Evolutionary conservation across 1,139 yeast genomes (phyloP).

Genomic region (Meyerozyma athensensis): DNA sequence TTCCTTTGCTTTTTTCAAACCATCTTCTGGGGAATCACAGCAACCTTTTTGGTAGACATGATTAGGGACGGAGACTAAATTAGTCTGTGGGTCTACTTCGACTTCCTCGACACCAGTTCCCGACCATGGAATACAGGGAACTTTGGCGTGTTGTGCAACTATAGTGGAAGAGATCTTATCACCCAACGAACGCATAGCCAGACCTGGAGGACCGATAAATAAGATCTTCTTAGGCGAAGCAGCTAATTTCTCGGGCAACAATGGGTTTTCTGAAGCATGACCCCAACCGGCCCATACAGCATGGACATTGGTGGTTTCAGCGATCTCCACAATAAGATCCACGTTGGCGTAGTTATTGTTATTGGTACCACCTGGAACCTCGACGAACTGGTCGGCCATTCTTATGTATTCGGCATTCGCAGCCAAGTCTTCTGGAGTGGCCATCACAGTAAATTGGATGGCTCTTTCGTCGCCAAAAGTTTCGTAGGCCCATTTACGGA

Average conservation of each 20-base stretch:
- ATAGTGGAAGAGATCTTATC: slow-evolving; percentile 96
- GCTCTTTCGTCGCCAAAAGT: slow-evolving; percentile 94
- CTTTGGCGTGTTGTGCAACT: slow-evolving; percentile 96
- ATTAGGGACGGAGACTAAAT: slow-evolving; percentile 85
- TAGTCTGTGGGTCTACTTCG: slow-evolving; percentile 56
- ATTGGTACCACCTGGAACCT: slow-evolving; percentile 98
- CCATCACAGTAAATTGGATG: slow-evolving; percentile 94
- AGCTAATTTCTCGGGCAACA: slow-evolving; percentile 88
- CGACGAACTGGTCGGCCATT: slow-evolving; percentile 98
- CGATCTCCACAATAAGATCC: slow-evolving; percentile 92
- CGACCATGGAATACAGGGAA: slow-evolving; percentile 99
- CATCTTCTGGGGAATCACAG: slow-evolving; percentile 81
- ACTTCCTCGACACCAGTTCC: slow-evolving; percentile 95
- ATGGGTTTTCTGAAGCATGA: slow-evolving; percentile 97
- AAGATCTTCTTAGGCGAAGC: slow-evolving; percentile 83
- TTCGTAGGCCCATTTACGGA: slow-evolving; percentile 98
- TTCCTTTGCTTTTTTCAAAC: slow-evolving; percentile 70
- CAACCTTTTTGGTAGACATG: slow-evolving; percentile 84
- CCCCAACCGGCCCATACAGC: slow-evolving; percentile 99
- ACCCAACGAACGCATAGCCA: slow-evolving; percentile 98
- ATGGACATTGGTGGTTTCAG: slow-evolving; percentile 93
- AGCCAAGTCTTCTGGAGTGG: slow-evolving; percentile 95
- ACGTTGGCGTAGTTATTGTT: slow-evolving; percentile 98
- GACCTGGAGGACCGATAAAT: slow-evolving; percentile 97
- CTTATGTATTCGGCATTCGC: slow-evolving; percentile 97